Base-by-base conservation (phyloP, 2,329 filamentous ascomycete species). In the Hypoxylon sp. region DNA sequence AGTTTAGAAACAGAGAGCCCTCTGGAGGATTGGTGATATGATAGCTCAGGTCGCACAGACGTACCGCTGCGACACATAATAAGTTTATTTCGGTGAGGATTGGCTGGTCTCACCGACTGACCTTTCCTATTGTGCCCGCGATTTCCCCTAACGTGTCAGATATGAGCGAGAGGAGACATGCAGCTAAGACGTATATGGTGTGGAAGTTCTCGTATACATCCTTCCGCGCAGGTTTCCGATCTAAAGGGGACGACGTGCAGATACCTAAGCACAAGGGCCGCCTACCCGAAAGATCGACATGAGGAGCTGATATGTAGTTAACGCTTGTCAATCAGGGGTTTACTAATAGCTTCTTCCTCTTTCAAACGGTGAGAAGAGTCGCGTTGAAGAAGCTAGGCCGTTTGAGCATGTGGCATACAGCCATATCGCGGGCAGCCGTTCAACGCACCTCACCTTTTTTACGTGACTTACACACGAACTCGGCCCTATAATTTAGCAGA, bases 31-130 rank as follows among this genome's bases (percentile, higher is more conserved):
- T 62, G 49, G 37, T 44, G 59, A 59, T 59, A 20, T 68, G 70
- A 68, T 62, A 55, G 52, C 57, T 71, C 67, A 68, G 57, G 70
- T 71, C 56, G 64, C 48, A 71, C 70, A 62, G 56, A 59, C 39
- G 55, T 59, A 55, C 51, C 47, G 49, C 59, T 63, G 61, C 57
- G 55, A 57, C 59, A 60, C 32, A 62, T 58, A 66, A 59, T 61
- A 50, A 71, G 58, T 55, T 63, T 64, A 64, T 64, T 56, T 59
- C 67, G 70, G 71, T 71, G 68, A 70, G 56, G 68, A 70, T 72
- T 70, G 69, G 66, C 62, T 58, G 43, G 58, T 66, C 65, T 69
- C 69, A 73, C 71, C 71, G 68, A 66, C 62, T 63, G 67, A 66
- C 64, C 68, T 65, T 56, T 55, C 56, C 46, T 59, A 32, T 41